Evolutionary conservation across 306 rosid species (phyloP).

Genomic region (Hylodesmum podocarpum): DNA sequence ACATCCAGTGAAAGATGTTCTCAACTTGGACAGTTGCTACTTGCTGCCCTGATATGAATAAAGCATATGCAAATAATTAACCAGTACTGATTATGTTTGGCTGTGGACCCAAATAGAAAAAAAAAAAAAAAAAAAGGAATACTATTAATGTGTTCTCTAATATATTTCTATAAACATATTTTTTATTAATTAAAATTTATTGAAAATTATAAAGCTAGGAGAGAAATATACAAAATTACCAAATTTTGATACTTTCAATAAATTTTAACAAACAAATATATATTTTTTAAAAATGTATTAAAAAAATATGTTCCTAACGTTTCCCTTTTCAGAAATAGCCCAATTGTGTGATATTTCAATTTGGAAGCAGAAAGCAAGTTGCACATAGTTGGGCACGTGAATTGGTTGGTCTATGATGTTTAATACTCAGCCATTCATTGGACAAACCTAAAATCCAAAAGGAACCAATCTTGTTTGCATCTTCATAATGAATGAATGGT

Average conservation of each 20-base stretch:
- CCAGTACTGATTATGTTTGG: not conserved
- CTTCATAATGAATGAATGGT: slow-evolving; percentile 27
- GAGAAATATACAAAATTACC: too few relatives aligned
- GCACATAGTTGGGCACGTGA: slow-evolving; percentile 11
- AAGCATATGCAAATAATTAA: slow-evolving; percentile 21
- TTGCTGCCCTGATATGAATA: not conserved
- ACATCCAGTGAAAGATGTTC: not conserved
- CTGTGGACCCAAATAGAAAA: not conserved
- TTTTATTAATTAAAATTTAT: too few relatives aligned
- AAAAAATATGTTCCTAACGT: too few relatives aligned
- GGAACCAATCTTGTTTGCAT: not conserved
- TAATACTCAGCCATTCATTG: not conserved
- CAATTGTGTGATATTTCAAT: slow-evolving; percentile 3
- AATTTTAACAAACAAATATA: too few relatives aligned
- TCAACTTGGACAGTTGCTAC: not conserved
- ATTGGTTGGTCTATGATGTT: slow-evolving; percentile 11
- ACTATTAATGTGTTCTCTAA: too few relatives aligned
- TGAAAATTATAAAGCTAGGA: too few relatives aligned
- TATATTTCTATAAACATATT: too few relatives aligned
- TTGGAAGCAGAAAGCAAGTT: not conserved
- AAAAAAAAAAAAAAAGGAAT: too few relatives aligned
- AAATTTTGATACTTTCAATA: too few relatives aligned
- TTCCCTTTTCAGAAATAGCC: too few relatives aligned
- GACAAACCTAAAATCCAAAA: not conserved
- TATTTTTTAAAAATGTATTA: too few relatives aligned